Evolutionary conservation across 805 yeast species (phyloP), one percentile per base, ranked within the genome.

Genomic region (Zygoascus bituminiphila): DNA sequence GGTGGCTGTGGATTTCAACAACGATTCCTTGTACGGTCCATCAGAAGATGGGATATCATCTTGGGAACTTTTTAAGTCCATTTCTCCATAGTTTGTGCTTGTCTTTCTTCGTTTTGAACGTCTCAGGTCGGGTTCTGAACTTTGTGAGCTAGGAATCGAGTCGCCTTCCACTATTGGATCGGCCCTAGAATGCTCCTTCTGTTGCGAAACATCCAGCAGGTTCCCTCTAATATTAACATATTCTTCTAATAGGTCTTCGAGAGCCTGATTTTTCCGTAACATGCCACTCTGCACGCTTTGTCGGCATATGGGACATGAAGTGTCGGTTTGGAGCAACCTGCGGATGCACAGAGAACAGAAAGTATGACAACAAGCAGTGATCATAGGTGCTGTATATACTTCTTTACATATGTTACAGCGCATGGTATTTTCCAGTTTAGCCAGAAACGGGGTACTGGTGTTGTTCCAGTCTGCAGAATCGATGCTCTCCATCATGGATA

Each of bases 351-450:
- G 72, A 0, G 95, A 86, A 64, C 98, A 89, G 62, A 88, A 89
- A 0, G 89, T 81, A 63, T 89, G 97, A 33, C 85, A 82, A 68
- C 98, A 89, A 1, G 82, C 75, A 0, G 96, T 85, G 39, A 84
- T 66, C 33, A 87, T 86, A 1, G 98, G 96, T 0, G 89, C 84
- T 26, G 68, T 74, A 47, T 85, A 70, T 54, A 83, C 78, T 51
- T 88, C 96, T 58, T 88, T 86, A 64, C 98, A 89, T 8, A 89
- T 84, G 57, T 84, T 88, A 61, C 98, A 89, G 59, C 95, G 62
- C 45, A 88, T 69, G 22, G 82, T 68, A 1, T 87, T 72, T 54
- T 89, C 96, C 2, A 89, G 65, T 45, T 75, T 80, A 1, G 72
- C 57, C 2, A 87, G 62, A 15, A 62, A 65, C 2, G 94, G 88